These are phyloP conservation scores for Polychytrium aggregatum DNA, from an alignment of 192 early-diverging fungal genomes.

Conservation along the genomic window DNA sequence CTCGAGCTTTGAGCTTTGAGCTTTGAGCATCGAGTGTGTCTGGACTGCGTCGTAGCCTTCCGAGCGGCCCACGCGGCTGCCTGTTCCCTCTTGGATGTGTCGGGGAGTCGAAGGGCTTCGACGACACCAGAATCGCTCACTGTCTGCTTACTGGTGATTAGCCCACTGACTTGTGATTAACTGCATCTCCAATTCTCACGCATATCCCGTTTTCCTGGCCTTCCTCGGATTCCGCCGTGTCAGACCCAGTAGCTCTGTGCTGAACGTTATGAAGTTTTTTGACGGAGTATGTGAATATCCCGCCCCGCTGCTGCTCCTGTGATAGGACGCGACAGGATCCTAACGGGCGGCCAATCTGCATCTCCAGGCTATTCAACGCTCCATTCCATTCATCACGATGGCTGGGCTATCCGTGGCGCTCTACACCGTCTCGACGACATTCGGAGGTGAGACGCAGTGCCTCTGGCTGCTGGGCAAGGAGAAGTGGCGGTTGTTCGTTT, in stretches of 20 bases:
- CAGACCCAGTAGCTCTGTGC: neutral
- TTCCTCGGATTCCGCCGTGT: neutral
- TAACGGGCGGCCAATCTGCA: neutral
- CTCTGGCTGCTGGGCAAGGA: too few species aligned
- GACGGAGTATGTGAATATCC: neutral
- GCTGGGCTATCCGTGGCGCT: conserved; percentile 8
- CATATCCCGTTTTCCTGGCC: too few species aligned
- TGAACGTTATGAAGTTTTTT: neutral
- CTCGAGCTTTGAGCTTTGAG: neutral
- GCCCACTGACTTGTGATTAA: too few species aligned
- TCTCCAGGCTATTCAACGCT: conserved; percentile 1
- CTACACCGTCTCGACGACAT: conserved; percentile 21
- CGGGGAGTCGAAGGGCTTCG: too few species aligned
- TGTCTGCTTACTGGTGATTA: too few species aligned
- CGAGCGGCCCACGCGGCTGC: too few species aligned
- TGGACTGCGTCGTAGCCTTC: too few species aligned
- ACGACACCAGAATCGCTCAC: too few species aligned
- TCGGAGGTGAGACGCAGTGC: too few species aligned
- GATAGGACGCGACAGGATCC: neutral
- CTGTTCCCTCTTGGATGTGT: too few species aligned
- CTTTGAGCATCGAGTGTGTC: neutral
- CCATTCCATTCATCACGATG: conserved; percentile 8
- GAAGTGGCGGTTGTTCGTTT: too few species aligned
- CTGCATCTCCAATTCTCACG: neutral
- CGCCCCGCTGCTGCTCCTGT: too few species aligned